phyloP scores from a whole-genome alignment of 495 filamentous ascomycete species.

The Venustampulla echinocandica region DNA sequence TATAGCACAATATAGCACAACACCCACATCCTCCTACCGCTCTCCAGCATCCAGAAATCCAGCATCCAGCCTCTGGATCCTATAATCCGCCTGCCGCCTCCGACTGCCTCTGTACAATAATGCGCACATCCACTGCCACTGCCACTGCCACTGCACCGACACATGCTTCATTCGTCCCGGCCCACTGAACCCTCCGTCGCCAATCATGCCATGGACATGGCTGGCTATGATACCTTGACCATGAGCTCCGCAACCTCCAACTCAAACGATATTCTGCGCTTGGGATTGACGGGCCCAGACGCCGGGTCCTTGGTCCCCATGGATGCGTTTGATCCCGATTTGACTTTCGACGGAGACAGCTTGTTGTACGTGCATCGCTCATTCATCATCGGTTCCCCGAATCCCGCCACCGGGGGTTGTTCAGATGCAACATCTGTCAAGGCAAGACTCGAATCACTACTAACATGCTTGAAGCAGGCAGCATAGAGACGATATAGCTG shows the following conservation, averaged over 20 bases:
- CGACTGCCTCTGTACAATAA: conserved; percentile 1
- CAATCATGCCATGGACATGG: conserved; percentile 11
- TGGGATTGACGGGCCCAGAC: conserved; percentile 14
- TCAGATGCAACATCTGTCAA: too few species aligned
- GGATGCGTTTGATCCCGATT: conserved; percentile 21
- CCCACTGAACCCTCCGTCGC: background rate
- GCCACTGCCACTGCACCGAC: background rate
- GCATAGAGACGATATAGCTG: conserved; percentile 35
- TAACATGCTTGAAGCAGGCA: conserved; percentile 3
- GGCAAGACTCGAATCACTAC: background rate
- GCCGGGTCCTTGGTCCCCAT: conserved; percentile 10
- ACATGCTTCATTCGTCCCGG: conserved; percentile 13
- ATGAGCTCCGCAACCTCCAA: conserved; percentile 10
- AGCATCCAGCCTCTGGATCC: too few species aligned
- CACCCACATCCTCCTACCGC: too few species aligned
- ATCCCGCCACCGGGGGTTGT: background rate
- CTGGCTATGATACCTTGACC: conserved; percentile 16
- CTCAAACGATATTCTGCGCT: conserved; percentile 19
- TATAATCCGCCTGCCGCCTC: too few species aligned
- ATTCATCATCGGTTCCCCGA: background rate
- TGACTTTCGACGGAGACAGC: conserved; percentile 18
- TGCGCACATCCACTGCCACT: too few species aligned
- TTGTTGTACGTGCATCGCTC: conserved; percentile 11
- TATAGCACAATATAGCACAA: too few species aligned
- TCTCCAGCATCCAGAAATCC: too few species aligned